Evolutionary conservation across 495 filamentous ascomycete species (phyloP).

Genomic region (Trichoderma gamsii): DNA sequence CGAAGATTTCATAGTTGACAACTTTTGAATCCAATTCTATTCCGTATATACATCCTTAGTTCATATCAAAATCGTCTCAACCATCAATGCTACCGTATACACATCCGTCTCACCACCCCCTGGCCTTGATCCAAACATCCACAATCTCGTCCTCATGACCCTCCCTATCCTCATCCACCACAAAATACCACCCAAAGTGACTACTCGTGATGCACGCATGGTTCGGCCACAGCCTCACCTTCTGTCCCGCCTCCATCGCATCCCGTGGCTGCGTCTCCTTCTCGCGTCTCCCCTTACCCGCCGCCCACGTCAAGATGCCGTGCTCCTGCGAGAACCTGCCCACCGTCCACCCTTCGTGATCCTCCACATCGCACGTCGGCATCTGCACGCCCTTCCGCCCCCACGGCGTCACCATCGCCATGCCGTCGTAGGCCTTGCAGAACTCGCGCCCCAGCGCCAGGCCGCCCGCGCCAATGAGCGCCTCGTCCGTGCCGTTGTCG

Average conservation of each 20-base stretch:
- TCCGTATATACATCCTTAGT: not conserved
- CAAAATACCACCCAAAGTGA: conserved; percentile 65
- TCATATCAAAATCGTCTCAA: not conserved
- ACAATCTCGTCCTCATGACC: conserved; percentile 51
- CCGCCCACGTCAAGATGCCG: conserved; percentile 50
- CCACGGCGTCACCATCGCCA: conserved; percentile 69
- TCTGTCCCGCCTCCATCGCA: conserved; percentile 50
- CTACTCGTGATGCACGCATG: conserved; percentile 78
- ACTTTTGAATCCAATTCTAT: too few relatives aligned
- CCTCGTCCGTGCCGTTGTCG: conserved; percentile 50
- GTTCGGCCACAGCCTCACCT: conserved; percentile 73
- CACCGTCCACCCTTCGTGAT: conserved; percentile 53
- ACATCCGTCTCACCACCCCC: conserved; percentile 44
- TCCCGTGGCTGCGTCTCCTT: conserved; percentile 39
- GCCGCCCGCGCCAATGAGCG: conserved; percentile 62
- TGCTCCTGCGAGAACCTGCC: conserved; percentile 61
- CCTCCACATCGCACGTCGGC: conserved; percentile 32
- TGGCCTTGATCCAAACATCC: conserved; percentile 64
- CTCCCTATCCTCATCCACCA: conserved; percentile 59
- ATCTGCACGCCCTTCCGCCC: conserved; percentile 20
- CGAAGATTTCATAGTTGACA: too few relatives aligned
- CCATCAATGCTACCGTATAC: too few relatives aligned
- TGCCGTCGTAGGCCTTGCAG: conserved; percentile 59
- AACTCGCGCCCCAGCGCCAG: conserved; percentile 74
- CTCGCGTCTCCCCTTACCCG: conserved; percentile 20